Evolutionary conservation across 139 green algal genomes (phyloP).

Genomic region (Chlamydomonas asymmetrica): DNA sequence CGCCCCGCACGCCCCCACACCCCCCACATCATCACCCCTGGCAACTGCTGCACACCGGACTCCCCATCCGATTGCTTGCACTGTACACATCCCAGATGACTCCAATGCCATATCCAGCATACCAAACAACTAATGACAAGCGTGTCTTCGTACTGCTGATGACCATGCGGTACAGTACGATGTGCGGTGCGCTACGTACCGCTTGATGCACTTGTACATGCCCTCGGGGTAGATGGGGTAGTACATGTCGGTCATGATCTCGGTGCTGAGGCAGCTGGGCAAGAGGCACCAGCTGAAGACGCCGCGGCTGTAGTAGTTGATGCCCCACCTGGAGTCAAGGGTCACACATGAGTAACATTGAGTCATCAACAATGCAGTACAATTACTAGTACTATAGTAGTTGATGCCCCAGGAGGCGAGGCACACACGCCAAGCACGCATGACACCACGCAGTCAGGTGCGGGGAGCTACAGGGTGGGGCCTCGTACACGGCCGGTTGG

Average conservation of each 20-base stretch:
- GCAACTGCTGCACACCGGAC: no score
- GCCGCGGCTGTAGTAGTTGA: conserved; percentile 65
- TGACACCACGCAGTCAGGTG: not conserved
- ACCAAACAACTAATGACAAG: not conserved
- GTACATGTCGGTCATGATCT: conserved; percentile 88
- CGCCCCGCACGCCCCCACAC: no score
- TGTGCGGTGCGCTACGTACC: not conserved
- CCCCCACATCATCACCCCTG: no score
- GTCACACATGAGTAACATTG: not conserved
- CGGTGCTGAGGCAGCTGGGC: conserved; percentile 45
- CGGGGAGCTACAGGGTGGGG: not conserved
- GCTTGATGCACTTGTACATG: conserved; percentile 53
- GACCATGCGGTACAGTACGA: not conserved
- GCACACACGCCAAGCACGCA: no score
- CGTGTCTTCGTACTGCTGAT: not conserved
- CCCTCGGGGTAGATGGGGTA: conserved; percentile 75
- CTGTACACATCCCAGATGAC: not conserved
- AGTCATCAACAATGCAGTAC: not conserved
- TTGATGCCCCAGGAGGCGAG: no score
- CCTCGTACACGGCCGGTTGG: no score
- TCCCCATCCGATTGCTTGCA: no score
- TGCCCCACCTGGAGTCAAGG: no score
- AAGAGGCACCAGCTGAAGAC: conserved; percentile 44
- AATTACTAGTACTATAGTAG: not conserved
- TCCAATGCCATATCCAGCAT: not conserved